Evolutionary conservation across 108 stramenopile species (phyloP), one percentile per base, ranked within the genome.

Genomic region (Aureococcus anophagefferens): DNA sequence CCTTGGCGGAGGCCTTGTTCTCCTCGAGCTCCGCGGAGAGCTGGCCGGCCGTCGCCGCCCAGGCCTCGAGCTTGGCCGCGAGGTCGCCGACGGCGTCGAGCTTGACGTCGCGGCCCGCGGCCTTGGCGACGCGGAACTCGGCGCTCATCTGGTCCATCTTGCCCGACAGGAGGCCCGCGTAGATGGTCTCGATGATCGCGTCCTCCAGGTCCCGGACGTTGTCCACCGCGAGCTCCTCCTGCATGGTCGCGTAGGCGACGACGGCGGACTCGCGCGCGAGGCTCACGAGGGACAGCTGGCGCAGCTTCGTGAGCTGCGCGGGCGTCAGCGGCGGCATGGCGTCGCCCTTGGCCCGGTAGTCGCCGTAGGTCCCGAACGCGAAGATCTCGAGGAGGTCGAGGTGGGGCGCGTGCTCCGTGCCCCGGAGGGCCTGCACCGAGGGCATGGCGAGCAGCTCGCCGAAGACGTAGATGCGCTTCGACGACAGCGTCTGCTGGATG

Each of bases 371-470:
- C 11, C 83, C 83, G 45, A 82, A 84, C 33, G 83, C 83, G 35
- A 84, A 84, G 17, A 82, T 34, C 70, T 81, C 83, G 44, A 84
- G 65, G 14, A 79, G 70, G 45, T 36, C 65, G 13, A 80, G 63
- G 30, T 70, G 40, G 13, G 74, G 74, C 77, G 78, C 75, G 36
- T 81, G 79, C 25, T 82, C 79, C 31, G 78, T 80, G 17, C 70
- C 74, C 31, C 74, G 74, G 37, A 79, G 69, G 77, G 77, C 59
- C 67, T 82, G 79, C 33, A 84, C 70, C 37, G 72, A 79, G 31
- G 79, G 76, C 72, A 82, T 74, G 29, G 76, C 64, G 46, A 84
- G 35, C 33, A 84, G 79, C 76, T 84, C 83, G 28, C 83, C 83
- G 51, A 84, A 82, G 35, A 84, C 83, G 62, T 77, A 79, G 21